These are phyloP conservation scores for Cornus suecica DNA, from an alignment of 148 eudicot genomes.

Conservation along the genomic window DNA sequence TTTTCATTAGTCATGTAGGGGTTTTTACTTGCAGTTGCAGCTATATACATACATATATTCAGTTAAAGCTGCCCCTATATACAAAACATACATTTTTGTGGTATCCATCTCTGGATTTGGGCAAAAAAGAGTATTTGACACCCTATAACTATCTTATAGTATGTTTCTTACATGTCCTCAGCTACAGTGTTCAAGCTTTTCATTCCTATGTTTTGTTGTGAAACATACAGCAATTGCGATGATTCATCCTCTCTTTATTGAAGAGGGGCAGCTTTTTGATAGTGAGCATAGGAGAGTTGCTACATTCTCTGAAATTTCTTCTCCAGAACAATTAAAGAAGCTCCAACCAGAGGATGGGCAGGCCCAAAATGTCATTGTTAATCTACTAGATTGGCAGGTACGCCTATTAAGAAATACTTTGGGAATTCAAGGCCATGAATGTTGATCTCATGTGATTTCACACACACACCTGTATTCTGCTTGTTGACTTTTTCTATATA, in stretches of 20 bases:
- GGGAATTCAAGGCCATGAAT: too few species aligned
- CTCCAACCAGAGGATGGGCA: constrained; percentile 42
- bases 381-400: constrained; percentile 94
- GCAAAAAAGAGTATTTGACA: neutral
- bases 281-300: constrained; percentile 57
- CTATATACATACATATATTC: neutral
- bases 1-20: neutral
- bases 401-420: neutral
- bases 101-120: constrained; percentile 1
- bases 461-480: too few species aligned
- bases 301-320: constrained; percentile 63
- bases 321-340: constrained; percentile 65
- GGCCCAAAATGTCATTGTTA: constrained; percentile 56
- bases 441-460: too few species aligned
- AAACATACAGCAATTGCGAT: constrained; percentile 70
- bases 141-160: constrained; percentile 12
- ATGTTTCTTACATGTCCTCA: constrained; percentile 2
- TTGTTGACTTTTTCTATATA: too few species aligned
- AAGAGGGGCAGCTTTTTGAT: constrained; percentile 57
- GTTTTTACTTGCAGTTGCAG: neutral
- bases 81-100: neutral
- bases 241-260: constrained; percentile 68
- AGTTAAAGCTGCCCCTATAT: neutral
- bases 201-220: constrained; percentile 10
- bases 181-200: neutral